Evolutionary conservation across 768 basidiomycete species (phyloP), one percentile per base, ranked within the genome.

Genomic region (Russula compacta): DNA sequence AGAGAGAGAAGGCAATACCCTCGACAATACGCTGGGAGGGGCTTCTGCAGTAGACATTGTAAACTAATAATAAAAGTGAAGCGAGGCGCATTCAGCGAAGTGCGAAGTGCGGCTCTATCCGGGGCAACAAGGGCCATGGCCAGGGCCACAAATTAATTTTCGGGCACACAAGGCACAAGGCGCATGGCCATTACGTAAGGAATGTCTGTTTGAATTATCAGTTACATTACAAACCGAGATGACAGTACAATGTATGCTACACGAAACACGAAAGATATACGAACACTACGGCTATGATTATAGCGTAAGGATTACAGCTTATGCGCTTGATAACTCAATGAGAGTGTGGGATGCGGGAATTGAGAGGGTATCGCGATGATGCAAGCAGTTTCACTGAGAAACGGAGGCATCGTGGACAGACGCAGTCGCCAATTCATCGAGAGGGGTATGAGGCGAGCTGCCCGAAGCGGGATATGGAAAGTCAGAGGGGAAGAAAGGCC

Each of bases 141-240:
- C 24, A 29, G 24, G 36, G 36, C 36, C 36, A 38, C 36, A 38
- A 38, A 38, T 9, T 4, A 38, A 29, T 43, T 43, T 43, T 43
- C n/a, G 39, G 38, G n/a, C n/a, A n/a, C n/a, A n/a, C n/a, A n/a
- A n/a, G n/a, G n/a, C n/a, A n/a, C 44, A 7, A 24, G 9, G 5
- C n/a, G 19, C 9, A 19, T 42, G 39, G 6, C 24, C 2, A 19
- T 61, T 61, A 61, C 7, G 54, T 61, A 61, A 61, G 1, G 24
- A n/a, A 42, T 19, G 8, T 11, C 32, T 33, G 14, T 46, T 32
- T 40, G 44, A 19, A 29, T 35, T 3, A 15, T 47, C 6, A 35
- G 35, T 9, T 14, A 38, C 43, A n/a, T 43, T 63, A 63, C 61
- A 63, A 63, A 63, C 61, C 61, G 61, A 63, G 33, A 58, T 63